Base-by-base conservation (phyloP, 768 basidiomycete species). In the Scleroderma citrinum region DNA sequence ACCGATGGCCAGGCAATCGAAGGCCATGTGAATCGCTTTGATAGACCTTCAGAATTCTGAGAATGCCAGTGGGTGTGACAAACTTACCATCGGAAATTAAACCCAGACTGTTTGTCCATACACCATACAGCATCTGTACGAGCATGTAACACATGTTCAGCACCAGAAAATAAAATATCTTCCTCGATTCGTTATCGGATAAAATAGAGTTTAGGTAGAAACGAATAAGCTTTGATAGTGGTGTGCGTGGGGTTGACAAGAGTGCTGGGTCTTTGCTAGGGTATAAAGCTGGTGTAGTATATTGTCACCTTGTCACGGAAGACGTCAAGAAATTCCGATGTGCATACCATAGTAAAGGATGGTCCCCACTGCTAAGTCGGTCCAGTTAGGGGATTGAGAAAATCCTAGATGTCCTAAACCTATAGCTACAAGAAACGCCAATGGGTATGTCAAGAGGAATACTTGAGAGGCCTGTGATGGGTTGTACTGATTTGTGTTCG, bases 11-110 rank as follows among this genome's bases (percentile, higher is more conserved):
- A 97, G 83, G 62, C 96, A 98, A 69, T 99, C 96, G 58, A 99
- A 99, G 11, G 92, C 91, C 96, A 98, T 99, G 62, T 99, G 96
- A 32, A 99, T 98, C 19, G 96, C 95, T 98, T 56, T 17, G 16
- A 29, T 16, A 5, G 49, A 44, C 38, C 45, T 7, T 54, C 44
- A 50, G 8, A 42, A 46, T 37, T 11, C 44, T 48, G 16, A 26
- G 40, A 48, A 17, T n/a, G 26, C 6, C 12, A n/a, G 36, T 16
- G 13, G 16, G 10, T 16, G 24, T 17, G 4, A 20, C 37, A 37
- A n/a, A 61, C 80, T 58, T 55, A 95, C 95, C 94, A 63, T 99
- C 96, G 10, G 93, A 96, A 49, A 99, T 98, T 31, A 99, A 71
- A 6, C 96, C 96, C 41, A 99, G 68, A 57, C 89, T 92, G 59